Conservation (phyloP, 2,329 filamentous ascomycete genomes). For the Aspergillus candidus region DNA sequence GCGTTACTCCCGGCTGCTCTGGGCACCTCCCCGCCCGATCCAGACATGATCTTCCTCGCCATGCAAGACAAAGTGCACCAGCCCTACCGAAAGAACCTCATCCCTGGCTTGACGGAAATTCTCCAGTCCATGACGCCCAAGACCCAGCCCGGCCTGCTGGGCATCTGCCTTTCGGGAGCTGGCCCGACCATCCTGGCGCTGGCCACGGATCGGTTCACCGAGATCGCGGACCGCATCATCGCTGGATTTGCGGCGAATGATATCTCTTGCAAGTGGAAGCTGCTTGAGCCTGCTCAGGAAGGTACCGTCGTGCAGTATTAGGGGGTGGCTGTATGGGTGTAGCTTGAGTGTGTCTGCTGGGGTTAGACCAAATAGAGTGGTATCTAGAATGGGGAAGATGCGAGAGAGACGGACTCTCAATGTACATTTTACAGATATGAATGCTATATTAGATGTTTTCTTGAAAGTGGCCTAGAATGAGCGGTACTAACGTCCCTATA, state of each 20-base stretch:
- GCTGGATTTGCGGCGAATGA: conserved; percentile 57
- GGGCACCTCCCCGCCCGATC: conserved; percentile 81
- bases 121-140: conserved; percentile 84
- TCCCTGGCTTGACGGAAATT: conserved; percentile 86
- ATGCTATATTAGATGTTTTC: too few relatives aligned
- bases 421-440: too few relatives aligned
- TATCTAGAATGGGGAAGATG: too few relatives aligned
- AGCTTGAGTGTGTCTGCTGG: not conserved
- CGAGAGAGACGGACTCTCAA: too few relatives aligned
- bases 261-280: conserved; percentile 77
- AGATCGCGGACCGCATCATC: conserved; percentile 76
- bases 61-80: conserved; percentile 99
- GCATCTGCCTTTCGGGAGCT: conserved; percentile 90
- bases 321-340: not conserved
- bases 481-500: too few relatives aligned
- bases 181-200: conserved; percentile 92
- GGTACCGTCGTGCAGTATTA: conserved; percentile 34
- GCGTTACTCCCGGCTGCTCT: conserved; percentile 85
- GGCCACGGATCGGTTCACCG: conserved; percentile 81
- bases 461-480: too few relatives aligned
- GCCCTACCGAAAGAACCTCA: conserved; percentile 84
- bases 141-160: conserved; percentile 79
- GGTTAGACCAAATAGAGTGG: not conserved
- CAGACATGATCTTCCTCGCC: conserved; percentile 89
- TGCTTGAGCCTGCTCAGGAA: conserved; percentile 79